Conservation (phyloP, 1,139 yeast species). For the Yamadazyma sp. region DNA sequence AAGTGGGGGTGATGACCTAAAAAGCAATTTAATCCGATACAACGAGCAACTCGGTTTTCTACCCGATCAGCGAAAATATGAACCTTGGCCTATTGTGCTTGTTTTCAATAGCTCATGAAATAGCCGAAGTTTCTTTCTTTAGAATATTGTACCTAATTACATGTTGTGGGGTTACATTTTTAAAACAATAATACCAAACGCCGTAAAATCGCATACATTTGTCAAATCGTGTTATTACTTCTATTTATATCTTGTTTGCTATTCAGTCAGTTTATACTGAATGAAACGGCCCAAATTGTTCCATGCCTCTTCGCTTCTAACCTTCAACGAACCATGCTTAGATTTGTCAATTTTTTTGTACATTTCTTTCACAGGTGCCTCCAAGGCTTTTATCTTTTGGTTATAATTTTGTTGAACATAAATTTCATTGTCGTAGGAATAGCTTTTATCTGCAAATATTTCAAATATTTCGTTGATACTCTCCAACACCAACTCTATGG, state of each 20-base stretch:
- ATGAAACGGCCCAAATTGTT: slow-evolving; percentile 72
- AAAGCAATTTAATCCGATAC: too few relatives aligned
- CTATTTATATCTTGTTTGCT: neutral
- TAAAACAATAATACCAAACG: too few relatives aligned
- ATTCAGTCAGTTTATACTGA: slow-evolving; percentile 56
- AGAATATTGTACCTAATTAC: neutral
- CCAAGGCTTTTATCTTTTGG: slow-evolving; percentile 38
- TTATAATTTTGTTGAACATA: slow-evolving; percentile 61
- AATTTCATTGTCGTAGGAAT: slow-evolving; percentile 64
- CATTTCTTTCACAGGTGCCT: slow-evolving; percentile 52
- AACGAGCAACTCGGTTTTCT: too few relatives aligned
- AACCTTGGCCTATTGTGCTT: too few relatives aligned
- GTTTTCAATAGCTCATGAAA: too few relatives aligned
- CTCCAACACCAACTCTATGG: slow-evolving; percentile 51
- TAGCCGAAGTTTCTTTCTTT: neutral
- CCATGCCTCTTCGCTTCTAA: slow-evolving; percentile 67
- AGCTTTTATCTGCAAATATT: slow-evolving; percentile 73
- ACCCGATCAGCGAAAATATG: too few relatives aligned
- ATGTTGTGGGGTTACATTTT: too few relatives aligned
- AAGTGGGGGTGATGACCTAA: too few relatives aligned
- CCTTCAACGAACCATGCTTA: slow-evolving; percentile 54
- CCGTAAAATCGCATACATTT: too few relatives aligned
- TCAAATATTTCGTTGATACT: slow-evolving; percentile 69
- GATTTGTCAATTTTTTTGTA: slow-evolving; percentile 70
- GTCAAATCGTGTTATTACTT: neutral